Evolutionary conservation across 2,329 filamentous ascomycete species (phyloP).

Genomic region (Colletotrichum agaves): DNA sequence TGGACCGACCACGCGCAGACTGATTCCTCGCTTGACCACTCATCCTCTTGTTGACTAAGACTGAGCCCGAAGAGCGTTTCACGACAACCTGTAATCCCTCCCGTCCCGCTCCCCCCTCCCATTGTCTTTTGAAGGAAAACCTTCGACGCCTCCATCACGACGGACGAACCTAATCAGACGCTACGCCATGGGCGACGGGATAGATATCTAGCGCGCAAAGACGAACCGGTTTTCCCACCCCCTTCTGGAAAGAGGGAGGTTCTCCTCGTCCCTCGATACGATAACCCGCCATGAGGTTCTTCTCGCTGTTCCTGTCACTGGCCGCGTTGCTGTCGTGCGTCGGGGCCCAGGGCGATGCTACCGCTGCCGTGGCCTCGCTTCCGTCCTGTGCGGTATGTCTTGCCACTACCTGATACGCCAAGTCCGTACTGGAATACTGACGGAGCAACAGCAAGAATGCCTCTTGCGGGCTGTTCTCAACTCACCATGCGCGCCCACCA

Average conservation of each 20-base stretch:
- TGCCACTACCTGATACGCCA: background rate
- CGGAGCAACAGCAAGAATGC: constrained; percentile 41
- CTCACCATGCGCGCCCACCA: constrained; percentile 43
- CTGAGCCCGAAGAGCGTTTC: constrained; percentile 20
- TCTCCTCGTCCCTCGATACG: background rate
- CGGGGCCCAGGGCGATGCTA: constrained; percentile 26
- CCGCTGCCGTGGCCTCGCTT: constrained; percentile 38
- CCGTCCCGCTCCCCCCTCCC: background rate
- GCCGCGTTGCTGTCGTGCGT: constrained; percentile 25
- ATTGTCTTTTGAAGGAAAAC: background rate
- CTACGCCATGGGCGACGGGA: constrained; percentile 28
- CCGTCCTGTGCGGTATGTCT: constrained; percentile 48
- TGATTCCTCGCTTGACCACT: constrained; percentile 23
- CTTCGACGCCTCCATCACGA: constrained; percentile 28
- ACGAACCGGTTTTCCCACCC: background rate
- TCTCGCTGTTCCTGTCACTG: constrained; percentile 23
- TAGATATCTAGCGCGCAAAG: constrained; percentile 26
- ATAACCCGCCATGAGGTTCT: constrained; percentile 26
- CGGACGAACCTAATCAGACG: constrained; percentile 10
- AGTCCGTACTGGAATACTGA: background rate
- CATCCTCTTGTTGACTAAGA: constrained; percentile 31
- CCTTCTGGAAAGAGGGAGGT: constrained; percentile 18
- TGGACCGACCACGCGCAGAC: constrained; percentile 26
- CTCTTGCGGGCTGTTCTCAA: constrained; percentile 40
- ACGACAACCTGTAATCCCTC: constrained; percentile 34